These are phyloP conservation scores for Phlyctochytrium bullatum DNA, from an alignment of 192 early-diverging fungal genomes.

Conservation along the genomic window DNA sequence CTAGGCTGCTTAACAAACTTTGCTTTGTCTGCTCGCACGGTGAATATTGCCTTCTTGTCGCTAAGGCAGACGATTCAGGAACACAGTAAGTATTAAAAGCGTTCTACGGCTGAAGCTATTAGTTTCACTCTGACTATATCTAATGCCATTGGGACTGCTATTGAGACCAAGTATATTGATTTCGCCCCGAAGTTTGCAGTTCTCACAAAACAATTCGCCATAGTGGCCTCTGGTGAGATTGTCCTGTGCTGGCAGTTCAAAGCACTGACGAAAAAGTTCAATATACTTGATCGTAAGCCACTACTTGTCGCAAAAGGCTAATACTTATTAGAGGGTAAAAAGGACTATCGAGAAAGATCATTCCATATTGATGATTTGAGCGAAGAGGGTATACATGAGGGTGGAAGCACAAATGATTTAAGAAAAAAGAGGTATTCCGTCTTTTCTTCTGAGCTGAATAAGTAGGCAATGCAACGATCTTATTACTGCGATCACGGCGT, in stretches of 20 bases:
- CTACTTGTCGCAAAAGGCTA: background rate
- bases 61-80: slow-evolving; percentile 38
- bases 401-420: slow-evolving; percentile 7
- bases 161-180: slow-evolving; percentile 50
- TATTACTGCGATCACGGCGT: slow-evolving; percentile 38
- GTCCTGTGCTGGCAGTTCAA: slow-evolving; percentile 54
- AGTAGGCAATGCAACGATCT: slow-evolving; percentile 42
- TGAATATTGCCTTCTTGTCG: slow-evolving; percentile 49
- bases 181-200: slow-evolving; percentile 45
- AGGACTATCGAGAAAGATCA: slow-evolving; percentile 39
- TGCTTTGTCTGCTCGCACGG: slow-evolving; percentile 39
- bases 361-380: slow-evolving; percentile 56
- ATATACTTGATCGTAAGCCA: slow-evolving; percentile 36
- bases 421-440: slow-evolving; percentile 1
- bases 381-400: slow-evolving; percentile 4
- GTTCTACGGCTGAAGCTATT: background rate
- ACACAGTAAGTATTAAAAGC: slow-evolving; percentile 24
- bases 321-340: slow-evolving; percentile 16
- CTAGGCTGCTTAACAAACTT: slow-evolving; percentile 40
- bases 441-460: background rate
- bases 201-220: slow-evolving; percentile 44
- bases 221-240: slow-evolving; percentile 43
- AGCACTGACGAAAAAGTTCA: slow-evolving; percentile 32
- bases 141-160: slow-evolving; percentile 56
- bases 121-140: slow-evolving; percentile 46